Conservation (phyloP, 495 filamentous ascomycete species). For the Cercophora newfieldiana region DNA sequence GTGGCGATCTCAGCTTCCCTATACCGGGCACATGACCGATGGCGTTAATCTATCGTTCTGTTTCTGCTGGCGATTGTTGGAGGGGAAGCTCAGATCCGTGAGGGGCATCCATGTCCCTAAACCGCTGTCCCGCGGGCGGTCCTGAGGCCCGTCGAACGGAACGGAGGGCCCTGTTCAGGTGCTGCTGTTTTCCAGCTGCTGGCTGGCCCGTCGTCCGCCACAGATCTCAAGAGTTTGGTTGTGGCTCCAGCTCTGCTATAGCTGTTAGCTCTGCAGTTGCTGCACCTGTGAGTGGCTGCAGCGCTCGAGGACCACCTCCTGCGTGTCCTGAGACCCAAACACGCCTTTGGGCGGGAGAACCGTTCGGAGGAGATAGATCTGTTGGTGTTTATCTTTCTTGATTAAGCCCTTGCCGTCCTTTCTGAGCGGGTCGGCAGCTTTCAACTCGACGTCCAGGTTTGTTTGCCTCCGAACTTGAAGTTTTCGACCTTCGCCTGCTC, state of each 20-base stretch:
- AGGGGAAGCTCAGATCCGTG: conserved; percentile 3
- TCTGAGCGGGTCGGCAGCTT: not conserved
- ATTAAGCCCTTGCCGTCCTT: conserved; percentile 6
- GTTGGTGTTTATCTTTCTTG: conserved; percentile 7
- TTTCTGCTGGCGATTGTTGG: conserved; percentile 6
- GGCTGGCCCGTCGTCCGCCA: conserved; percentile 9
- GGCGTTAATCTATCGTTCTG: conserved; percentile 26
- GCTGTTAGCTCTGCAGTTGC: not conserved
- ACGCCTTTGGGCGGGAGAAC: conserved; percentile 6
- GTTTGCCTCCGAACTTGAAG: conserved; percentile 1
- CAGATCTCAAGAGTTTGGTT: not conserved
- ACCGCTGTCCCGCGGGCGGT: conserved; percentile 16
- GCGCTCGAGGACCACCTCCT: conserved; percentile 17
- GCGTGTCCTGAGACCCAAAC: conserved; percentile 28
- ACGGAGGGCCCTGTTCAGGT: conserved; percentile 1
- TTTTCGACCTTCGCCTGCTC: not conserved
- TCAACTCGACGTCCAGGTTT: not conserved
- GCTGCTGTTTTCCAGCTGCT: not conserved
- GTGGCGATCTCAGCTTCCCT: conserved; percentile 28
- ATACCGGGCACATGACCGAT: conserved; percentile 27
- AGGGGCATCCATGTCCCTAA: conserved; percentile 8
- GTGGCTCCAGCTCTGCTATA: not conserved
- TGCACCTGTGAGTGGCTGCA: conserved; percentile 1
- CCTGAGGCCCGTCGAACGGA: not conserved
- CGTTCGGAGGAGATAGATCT: conserved; percentile 11